A percentile compares a stretch with the other conserved stretches of the same genome.
Evolutionary conservation across 1,284 basidiomycete genomes (phyloP).

Genomic region (Sporisorium scitamineum): DNA sequence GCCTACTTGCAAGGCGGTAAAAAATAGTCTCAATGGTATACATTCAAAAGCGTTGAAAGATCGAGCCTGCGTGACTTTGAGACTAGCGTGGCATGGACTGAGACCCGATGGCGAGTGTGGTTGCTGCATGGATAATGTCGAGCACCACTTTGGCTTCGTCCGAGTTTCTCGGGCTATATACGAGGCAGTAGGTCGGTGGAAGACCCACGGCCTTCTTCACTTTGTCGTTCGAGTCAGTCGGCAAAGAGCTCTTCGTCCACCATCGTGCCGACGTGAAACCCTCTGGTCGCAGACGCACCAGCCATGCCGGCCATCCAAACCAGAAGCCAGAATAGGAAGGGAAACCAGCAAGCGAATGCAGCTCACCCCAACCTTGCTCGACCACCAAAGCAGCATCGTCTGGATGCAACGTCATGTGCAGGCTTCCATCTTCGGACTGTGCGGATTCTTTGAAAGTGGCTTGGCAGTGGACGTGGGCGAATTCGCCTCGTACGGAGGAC

Average conservation of each 20-base stretch:
- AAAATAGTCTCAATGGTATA: neutral
- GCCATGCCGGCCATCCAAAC: constrained; percentile 45
- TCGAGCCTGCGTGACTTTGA: neutral
- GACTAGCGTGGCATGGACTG: constrained; percentile 2
- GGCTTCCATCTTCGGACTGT: constrained; percentile 32
- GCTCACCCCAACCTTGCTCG: constrained; percentile 47
- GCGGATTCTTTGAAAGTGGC: neutral
- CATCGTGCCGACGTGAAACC: constrained; percentile 20
- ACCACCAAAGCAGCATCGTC: constrained; percentile 44
- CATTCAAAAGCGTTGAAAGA: neutral
- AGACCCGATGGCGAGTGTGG: constrained; percentile 40
- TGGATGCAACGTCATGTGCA: constrained; percentile 51
- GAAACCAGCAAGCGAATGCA: constrained; percentile 51
- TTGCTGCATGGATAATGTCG: constrained; percentile 37
- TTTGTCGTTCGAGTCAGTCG: neutral
- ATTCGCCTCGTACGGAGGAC: constrained; percentile 40
- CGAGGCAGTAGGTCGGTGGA: constrained; percentile 53
- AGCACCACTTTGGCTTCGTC: constrained; percentile 39
- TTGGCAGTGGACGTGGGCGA: constrained; percentile 45
- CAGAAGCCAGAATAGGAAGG: constrained; percentile 45
- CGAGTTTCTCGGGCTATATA: constrained; percentile 47
- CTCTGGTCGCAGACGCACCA: constrained; percentile 12
- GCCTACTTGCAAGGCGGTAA: constrained; percentile 46
- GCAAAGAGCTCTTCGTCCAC: constrained; percentile 35
- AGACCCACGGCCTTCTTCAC: constrained; percentile 28